A percentile compares a stretch with the other conserved stretches of the same genome.
Conservation (phyloP, 352 stramenopile genomes). For the Globisporangium yorkense region DNA sequence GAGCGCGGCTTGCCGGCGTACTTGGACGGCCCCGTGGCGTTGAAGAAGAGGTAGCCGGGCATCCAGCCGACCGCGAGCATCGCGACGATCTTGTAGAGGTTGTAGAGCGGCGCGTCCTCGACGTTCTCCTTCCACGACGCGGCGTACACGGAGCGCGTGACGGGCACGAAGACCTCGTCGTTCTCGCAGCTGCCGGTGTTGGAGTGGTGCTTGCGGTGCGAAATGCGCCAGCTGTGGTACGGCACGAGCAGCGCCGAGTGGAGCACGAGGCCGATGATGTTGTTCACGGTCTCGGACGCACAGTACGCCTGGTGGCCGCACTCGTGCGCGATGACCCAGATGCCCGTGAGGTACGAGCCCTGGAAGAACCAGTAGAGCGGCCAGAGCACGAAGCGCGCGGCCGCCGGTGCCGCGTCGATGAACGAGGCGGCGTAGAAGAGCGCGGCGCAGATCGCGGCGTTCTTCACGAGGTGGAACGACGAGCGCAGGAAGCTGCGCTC, state of each 20-base stretch:
- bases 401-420: conserved; percentile 35
- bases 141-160: conserved; percentile 62
- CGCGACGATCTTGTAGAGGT: conserved; percentile 92
- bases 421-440: conserved; percentile 87
- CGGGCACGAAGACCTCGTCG: conserved; percentile 96
- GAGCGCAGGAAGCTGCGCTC: conserved; percentile 91
- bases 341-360: conserved; percentile 95
- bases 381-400: conserved; percentile 69
- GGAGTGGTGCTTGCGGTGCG: conserved; percentile 95
- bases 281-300: conserved; percentile 92
- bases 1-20: conserved; percentile 82
- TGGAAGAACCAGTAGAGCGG: conserved; percentile 96
- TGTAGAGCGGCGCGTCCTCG: conserved; percentile 93
- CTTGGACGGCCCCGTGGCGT: conserved; percentile 90
- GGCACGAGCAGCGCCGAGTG: conserved; percentile 97
- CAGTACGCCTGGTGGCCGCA: conserved; percentile 97
- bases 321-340: conserved; percentile 98
- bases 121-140: conserved; percentile 68
- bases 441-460: conserved; percentile 84
- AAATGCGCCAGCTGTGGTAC: conserved; percentile 98
- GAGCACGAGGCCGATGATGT: conserved; percentile 93
- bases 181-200: conserved; percentile 94
- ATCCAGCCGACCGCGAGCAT: conserved; percentile 95
- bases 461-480: conserved; percentile 89
- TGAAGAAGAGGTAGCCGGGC: conserved; percentile 96